Percentiles rank a stretch among this genome's conserved stretches.
phyloP scores from a whole-genome alignment of 2,329 filamentous ascomycete genomes.

The Ascochyta clinopodiicola region DNA sequence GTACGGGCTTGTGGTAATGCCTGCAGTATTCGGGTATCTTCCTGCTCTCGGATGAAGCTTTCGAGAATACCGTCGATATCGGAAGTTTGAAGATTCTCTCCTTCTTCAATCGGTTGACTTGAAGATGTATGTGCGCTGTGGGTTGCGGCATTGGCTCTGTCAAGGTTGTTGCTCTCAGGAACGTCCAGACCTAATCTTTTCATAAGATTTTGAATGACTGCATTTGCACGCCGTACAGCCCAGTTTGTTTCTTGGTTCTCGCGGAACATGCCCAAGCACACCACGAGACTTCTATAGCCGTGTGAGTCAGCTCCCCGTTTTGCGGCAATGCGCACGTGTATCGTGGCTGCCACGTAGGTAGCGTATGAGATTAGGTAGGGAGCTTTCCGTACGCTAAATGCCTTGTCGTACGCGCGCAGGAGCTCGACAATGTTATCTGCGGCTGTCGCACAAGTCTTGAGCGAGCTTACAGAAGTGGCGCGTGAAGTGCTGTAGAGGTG shows the following conservation, averaged over 20 bases:
- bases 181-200: constrained; percentile 42
- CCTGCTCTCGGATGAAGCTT: constrained; percentile 49
- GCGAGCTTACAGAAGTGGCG: constrained; percentile 54
- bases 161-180: too few relatives aligned
- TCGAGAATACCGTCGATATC: constrained; percentile 53
- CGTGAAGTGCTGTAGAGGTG: constrained; percentile 54
- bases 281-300: constrained; percentile 44
- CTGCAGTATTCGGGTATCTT: background rate
- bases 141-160: too few relatives aligned
- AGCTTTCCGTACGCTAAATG: constrained; percentile 55
- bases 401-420: constrained; percentile 53
- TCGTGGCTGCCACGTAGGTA: constrained; percentile 62
- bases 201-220: constrained; percentile 56
- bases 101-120: constrained; percentile 3
- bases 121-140: too few relatives aligned
- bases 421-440: constrained; percentile 55
- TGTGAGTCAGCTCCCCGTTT: constrained; percentile 51
- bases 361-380: constrained; percentile 65
- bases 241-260: constrained; percentile 60
- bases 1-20: too few relatives aligned
- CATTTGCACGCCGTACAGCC: constrained; percentile 55
- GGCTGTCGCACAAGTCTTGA: constrained; percentile 54
- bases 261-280: constrained; percentile 56
- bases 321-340: constrained; percentile 59
- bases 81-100: constrained; percentile 36